Evolutionary conservation across 495 filamentous ascomycete genomes (phyloP), one percentile per base, ranked within the genome.

Genomic region (Xylaria castorea): DNA sequence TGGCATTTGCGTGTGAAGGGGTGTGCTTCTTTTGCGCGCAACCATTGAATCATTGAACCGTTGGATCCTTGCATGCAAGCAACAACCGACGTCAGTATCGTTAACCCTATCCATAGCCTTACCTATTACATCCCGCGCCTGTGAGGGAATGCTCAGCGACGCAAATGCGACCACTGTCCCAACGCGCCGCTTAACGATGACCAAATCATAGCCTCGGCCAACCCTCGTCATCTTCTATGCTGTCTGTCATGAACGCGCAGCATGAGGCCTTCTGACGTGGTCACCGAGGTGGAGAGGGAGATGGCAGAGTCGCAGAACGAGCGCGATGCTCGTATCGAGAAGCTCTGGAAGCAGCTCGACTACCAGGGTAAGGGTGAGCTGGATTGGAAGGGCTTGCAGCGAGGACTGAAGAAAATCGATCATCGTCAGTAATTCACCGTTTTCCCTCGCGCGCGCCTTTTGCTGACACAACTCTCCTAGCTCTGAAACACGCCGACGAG

Each of bases 401-500:
- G 89, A 80, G 96, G 97, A 18, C 81, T 99, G 72, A 90, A 84
- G 80, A 92, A 91, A 80, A 94, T 98, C 71, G 94, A 99, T 80
- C 96, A 99, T 81, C 96, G 95, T 97, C 85, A 87, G 94, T 73
- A 62, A 55, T 61, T 58, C 65, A 25, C 57, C 20, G 67, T 72
- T 69, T 55, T 65, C 72, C 51, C 50, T 53, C 20, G 3, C 11
- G 71, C 22, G 38, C 32, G 34, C 68, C 65, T 58, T 68, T 73
- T 44, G 68, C 80, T 81, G 68, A 81, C 76, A 48, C 62, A 22
- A 25, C 68, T 68, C 63, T 66, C 34, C 42, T 79, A 97, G 95
- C 96, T 71, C 85, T 99, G 74, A 97, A 98, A 85, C 94, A 97
- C 85, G 96, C 96, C 76, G 93, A 96, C 80, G 82, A 87, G n/a